These are phyloP conservation scores for Cadophora sp. DNA, from an alignment of 2,329 filamentous ascomycete species.

Conservation along the genomic window DNA sequence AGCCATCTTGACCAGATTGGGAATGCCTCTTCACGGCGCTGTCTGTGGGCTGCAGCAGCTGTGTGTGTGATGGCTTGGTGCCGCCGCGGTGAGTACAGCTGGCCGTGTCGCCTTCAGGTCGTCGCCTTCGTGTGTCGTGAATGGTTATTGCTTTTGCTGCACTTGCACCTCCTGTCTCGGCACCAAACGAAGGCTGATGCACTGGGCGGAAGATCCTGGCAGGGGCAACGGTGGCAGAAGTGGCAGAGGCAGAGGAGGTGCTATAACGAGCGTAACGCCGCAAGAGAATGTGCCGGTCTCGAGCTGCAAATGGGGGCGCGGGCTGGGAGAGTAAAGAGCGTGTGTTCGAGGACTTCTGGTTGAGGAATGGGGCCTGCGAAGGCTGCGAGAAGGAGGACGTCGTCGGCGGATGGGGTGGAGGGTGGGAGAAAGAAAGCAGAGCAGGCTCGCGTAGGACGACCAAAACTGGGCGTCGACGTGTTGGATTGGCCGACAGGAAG, in stretches of 20 bases:
- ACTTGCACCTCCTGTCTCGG: slow-evolving; percentile 26
- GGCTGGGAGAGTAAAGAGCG: slow-evolving; percentile 36
- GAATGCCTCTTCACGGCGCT: slow-evolving; percentile 30
- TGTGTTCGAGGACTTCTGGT: slow-evolving; percentile 36
- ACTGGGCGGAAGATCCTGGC: slow-evolving; percentile 17
- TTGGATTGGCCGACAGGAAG: slow-evolving; percentile 31
- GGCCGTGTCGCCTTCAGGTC: slow-evolving; percentile 35
- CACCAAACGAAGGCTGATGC: slow-evolving; percentile 34
- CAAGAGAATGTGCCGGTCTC: slow-evolving; percentile 36
- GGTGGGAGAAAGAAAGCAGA: slow-evolving; percentile 21
- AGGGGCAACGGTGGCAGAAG: slow-evolving; percentile 12
- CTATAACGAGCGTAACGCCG: slow-evolving; percentile 44
- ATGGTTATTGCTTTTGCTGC: slow-evolving; percentile 30
- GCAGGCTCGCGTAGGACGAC: slow-evolving; percentile 29
- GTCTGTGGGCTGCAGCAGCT: slow-evolving; percentile 39
- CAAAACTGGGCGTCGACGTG: slow-evolving; percentile 26
- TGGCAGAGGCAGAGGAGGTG: slow-evolving; percentile 17
- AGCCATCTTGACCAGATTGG: slow-evolving; percentile 43
- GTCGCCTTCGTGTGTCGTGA: slow-evolving; percentile 36
- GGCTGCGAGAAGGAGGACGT: slow-evolving; percentile 22
- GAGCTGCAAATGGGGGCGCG: slow-evolving; percentile 28
- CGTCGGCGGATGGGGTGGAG: slow-evolving; percentile 20
- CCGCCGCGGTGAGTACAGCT: slow-evolving; percentile 30
- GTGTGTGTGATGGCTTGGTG: slow-evolving; percentile 32
- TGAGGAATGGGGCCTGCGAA: slow-evolving; percentile 25